Conservation (phyloP, 352 stramenopile species). For the Phytophthora macrochlamydospora region DNA sequence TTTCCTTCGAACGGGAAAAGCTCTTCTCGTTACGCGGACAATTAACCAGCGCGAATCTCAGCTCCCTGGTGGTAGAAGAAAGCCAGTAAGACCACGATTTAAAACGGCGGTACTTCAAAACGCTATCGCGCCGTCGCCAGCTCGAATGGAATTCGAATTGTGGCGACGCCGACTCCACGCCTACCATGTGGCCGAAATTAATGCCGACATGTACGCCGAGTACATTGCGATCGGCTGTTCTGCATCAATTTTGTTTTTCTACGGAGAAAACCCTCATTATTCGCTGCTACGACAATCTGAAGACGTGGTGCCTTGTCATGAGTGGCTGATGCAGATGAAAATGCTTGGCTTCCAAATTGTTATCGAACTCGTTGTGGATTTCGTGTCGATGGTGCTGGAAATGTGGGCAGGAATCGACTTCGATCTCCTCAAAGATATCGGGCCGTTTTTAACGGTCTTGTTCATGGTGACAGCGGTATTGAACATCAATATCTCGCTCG, state of each 20-base stretch:
- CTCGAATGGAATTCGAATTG: constrained; percentile 6
- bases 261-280: constrained; percentile 31
- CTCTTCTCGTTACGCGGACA: too few species aligned
- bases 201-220: constrained; percentile 39
- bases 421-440: constrained; percentile 15
- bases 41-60: too few species aligned
- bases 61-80: too few species aligned
- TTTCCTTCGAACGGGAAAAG: neutral
- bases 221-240: constrained; percentile 47
- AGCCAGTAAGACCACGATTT: too few species aligned
- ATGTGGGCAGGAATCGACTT: constrained; percentile 21
- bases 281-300: constrained; percentile 11
- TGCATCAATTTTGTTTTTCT: constrained; percentile 33
- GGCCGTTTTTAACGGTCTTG: constrained; percentile 21
- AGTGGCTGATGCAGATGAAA: constrained; percentile 2
- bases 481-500: constrained; percentile 33
- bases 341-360: constrained; percentile 15
- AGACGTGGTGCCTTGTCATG: too few species aligned
- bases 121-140: too few species aligned
- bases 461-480: constrained; percentile 33
- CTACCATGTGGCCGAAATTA: constrained; percentile 18
- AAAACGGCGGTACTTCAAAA: too few species aligned
- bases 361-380: constrained; percentile 23
- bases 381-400: constrained; percentile 24
- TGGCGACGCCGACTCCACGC: constrained; percentile 14